phyloP scores from a whole-genome alignment of 345 rosid genomes.

The Syzygium aromaticum region DNA sequence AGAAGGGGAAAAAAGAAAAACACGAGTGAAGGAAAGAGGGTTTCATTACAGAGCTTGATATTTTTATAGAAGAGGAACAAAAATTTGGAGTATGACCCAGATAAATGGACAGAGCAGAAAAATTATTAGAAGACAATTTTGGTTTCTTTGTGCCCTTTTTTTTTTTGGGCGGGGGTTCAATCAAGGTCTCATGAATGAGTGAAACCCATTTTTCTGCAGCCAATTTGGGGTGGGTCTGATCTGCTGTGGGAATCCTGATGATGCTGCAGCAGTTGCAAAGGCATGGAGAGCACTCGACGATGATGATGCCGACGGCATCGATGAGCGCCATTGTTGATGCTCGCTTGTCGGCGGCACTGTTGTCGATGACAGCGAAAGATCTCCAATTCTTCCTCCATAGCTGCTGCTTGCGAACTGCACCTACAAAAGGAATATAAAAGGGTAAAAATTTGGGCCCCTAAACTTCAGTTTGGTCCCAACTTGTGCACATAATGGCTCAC shows the following conservation, averaged over 20 bases:
- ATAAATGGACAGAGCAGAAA: background rate
- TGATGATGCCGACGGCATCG: background rate
- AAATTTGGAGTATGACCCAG: background rate
- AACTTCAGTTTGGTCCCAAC: background rate
- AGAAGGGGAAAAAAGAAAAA: background rate
- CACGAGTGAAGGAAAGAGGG: background rate
- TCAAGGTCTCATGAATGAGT: constrained; percentile 35
- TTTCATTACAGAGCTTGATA: background rate
- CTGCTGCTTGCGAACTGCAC: constrained; percentile 50
- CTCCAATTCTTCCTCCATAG: constrained; percentile 44
- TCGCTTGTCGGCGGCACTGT: constrained; percentile 3
- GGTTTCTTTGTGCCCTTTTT: background rate
- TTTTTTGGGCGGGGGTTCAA: background rate
- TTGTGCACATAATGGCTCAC: background rate
- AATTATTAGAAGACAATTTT: background rate
- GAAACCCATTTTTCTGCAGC: constrained; percentile 60
- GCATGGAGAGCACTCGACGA: constrained; percentile 29
- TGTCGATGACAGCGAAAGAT: constrained; percentile 40
- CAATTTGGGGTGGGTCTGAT: constrained; percentile 42
- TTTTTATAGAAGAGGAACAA: background rate
- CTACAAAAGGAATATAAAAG: background rate
- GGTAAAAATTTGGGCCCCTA: background rate
- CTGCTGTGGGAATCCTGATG: constrained; percentile 98
- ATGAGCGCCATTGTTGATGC: background rate
- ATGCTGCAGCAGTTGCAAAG: constrained; percentile 95